Base-by-base conservation (phyloP, 768 basidiomycete genomes). In the Boletus vermiculosoides region DNA sequence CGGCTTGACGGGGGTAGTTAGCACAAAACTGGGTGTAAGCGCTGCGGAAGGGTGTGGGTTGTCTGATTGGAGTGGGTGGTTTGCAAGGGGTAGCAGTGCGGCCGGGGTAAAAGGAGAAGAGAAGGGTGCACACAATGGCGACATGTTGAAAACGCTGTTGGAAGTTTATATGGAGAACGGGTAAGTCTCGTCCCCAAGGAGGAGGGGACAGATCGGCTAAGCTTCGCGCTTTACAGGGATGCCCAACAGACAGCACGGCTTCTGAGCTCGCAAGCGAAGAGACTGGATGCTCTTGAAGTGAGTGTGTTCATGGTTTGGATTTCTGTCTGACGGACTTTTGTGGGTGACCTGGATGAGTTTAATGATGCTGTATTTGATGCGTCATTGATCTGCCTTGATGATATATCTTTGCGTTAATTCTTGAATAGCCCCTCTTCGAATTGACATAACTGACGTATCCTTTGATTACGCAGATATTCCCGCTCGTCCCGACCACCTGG, bases 151-250 rank as follows among this genome's bases (percentile, higher is more conserved):
- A 74, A 80, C 85, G 31, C 71, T 96, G 30, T 66, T 96, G 56
- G 85, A 89, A 67, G 88, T 94, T 8, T 94, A 94, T 71, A 88
- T 93, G 87, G 77, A 76, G 36, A 84, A 86, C 54, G 83, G 83
- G 90, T 91, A 63, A 56, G 87, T 79, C 30, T 54, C n/a, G 11
- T 20, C 39, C 44, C 33, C 4, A 6, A 18, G 16, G 5, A 23
- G 5, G 44, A 33, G 37, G 9, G 22, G 41, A n/a, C 18, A n/a
- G 48, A 30, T 45, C 49, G 25, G 59, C 30, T 1, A 36, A n/a
- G 7, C 12, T 46, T 37, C 13, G 36, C 45, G n/a, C 55, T 49
- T 53, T 36, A 22, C 55, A 90, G 86, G 46, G 79, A 81, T 55
- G 68, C 73, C 1, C 80, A 82, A 20, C 83, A 85, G 41, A 84